A percentile compares a stretch with the other conserved stretches of the same genome.
These are phyloP conservation scores for Myrica gale DNA, from an alignment of 306 rosid species.

Conservation along the genomic window DNA sequence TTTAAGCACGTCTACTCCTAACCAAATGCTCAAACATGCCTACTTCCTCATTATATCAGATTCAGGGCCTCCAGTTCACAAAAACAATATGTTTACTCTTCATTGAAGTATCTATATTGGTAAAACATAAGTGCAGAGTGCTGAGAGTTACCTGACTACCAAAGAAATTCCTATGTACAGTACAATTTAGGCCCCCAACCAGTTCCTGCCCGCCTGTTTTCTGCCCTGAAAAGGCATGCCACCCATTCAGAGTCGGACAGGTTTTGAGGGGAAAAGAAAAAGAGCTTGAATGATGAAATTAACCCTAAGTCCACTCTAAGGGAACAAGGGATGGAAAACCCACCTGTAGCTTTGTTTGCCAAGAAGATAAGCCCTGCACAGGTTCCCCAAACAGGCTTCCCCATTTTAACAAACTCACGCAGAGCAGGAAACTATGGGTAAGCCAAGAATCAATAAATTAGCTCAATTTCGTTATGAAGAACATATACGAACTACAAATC, in stretches of 20 bases:
- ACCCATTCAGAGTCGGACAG: constrained; percentile 18
- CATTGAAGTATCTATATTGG: background rate
- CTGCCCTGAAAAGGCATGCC: constrained; percentile 67
- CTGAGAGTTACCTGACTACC: constrained; percentile 79
- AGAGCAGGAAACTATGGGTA: constrained; percentile 74
- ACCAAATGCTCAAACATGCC: background rate
- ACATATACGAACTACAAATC: background rate
- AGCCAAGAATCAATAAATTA: background rate
- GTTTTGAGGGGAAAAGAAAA: constrained; percentile 1
- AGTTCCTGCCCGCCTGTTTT: constrained; percentile 84
- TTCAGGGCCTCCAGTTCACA: background rate
- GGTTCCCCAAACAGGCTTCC: constrained; percentile 99
- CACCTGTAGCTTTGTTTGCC: constrained; percentile 84
- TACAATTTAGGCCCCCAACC: constrained; percentile 95
- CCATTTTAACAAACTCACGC: constrained; percentile 82
- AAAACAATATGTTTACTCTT: background rate
- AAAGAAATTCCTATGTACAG: constrained; percentile 88
- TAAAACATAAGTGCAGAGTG: constrained; percentile 1
- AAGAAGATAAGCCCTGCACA: constrained; percentile 98
- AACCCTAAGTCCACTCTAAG: background rate
- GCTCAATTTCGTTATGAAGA: background rate
- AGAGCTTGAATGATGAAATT: background rate
- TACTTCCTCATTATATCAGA: background rate
- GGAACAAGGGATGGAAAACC: constrained; percentile 24
- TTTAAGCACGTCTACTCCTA: background rate